Evolutionary conservation across 1,284 basidiomycete species (phyloP), one percentile per base, ranked within the genome.

Genomic region (Ganoderma multipileum): DNA sequence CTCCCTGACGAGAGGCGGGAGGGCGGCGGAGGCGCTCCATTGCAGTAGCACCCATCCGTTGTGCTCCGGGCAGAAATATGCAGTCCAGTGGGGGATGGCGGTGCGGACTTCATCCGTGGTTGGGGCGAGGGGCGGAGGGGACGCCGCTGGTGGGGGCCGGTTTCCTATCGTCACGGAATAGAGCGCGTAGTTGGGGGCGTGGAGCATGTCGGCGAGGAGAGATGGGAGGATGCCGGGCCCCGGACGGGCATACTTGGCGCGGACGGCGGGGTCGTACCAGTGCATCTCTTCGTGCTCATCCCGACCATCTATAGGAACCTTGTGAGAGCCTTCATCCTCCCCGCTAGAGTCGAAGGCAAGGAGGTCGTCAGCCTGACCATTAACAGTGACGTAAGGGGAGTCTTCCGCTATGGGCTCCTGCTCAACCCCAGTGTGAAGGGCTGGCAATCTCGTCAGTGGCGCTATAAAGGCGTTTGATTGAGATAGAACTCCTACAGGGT

Each of bases 1-100:
- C 20, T 81, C 73, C 50, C 79, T 80, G 30, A 87, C 85, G 20
- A 93, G 81, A 8, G 89, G 87, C 8, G 91, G 91, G 6, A 86
- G 75, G 30, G 88, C 81, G 28, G 83, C 81, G 3, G 90, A 90
- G 12, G 85, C 85, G 68, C 87, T 87, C 89, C 90, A 92, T 47
- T 82, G 82, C 18, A 94, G 81, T 44, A 94, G 83, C 42, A 93
- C 86, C 93, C 93, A 95, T 12, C 90, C 90, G 73, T 94, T 91
- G 68, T 94, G 90, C 75, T 87, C 88, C 26, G 88, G 86, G 76
- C 93, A 94, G 76, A 91, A 95, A 75, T 92, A 92, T 16, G 91
- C 91, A 72, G 91, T 87, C 2, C 93, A 89, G 76, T 95, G 92
- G 16, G 93, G 93, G 42, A 92, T 84, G 28, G 92, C 86, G 20